Evolutionary conservation across 768 basidiomycete genomes (phyloP), one percentile per base, ranked within the genome.

Genomic region (Kwoniella europaea): DNA sequence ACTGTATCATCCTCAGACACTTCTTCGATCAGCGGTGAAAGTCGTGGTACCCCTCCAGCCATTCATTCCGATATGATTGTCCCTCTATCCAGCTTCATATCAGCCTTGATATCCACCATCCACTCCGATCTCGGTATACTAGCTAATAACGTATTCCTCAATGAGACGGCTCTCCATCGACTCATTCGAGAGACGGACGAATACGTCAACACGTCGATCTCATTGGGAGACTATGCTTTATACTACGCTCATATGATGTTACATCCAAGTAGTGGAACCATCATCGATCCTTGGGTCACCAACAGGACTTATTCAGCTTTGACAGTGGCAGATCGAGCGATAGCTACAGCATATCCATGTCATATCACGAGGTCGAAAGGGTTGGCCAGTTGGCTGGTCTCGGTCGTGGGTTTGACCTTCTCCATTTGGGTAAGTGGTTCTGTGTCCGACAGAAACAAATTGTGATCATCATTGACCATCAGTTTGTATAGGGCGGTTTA

Each of bases 371-470:
- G 42, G 5, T 20, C n/a, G 5, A 62, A 62, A n/a, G n/a, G n/a
- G 7, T 12, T n/a, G 27, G 60, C 60, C 2, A 18, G 9, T 7
- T 43, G 60, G 60, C 7, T 62, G 15, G 60, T 43, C n/a, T n/a
- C 27, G 9, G 60, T 62, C 1, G n/a, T 44, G 2, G 60, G 60
- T 46, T 10, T 62, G n/a, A 62, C 60, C 10, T 50, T 62, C 13
- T 62, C 60, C 12, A 62, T 62, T 5, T 62, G 60, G 60, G 60
- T 62, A 44, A 56, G 55, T 56, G 12, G 6, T 46, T 46, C 44
- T 46, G 44, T 18, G 12, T 46, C 16, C 52, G 20, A 53, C 52
- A 53, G 20, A 10, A 53, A 10, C 6, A 12, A 56, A 7, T 56
- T 12, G 55, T 29, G 29, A 29, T 29, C 29, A 29, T 29, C 29